Evolutionary conservation across 306 rosid species (phyloP).

Genomic region (Canavalia ensiformis): DNA sequence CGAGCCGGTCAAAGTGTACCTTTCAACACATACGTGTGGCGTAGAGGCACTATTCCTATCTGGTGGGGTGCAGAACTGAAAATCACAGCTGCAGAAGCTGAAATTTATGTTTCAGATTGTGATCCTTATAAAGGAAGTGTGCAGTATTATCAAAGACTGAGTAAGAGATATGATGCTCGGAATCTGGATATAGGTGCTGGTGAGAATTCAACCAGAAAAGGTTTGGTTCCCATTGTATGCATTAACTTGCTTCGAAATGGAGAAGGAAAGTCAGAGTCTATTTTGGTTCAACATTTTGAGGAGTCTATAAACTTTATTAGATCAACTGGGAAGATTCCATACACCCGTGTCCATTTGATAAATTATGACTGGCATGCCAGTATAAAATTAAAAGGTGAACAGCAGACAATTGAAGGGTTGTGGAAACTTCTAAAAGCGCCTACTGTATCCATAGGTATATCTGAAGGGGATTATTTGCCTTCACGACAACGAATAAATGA

Average conservation of each 20-base stretch:
- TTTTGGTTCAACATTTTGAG: conserved; percentile 94
- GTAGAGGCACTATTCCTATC: conserved; percentile 98
- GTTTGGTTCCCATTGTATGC: conserved; percentile 88
- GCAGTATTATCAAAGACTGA: conserved; percentile 86
- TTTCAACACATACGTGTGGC: conserved; percentile 87
- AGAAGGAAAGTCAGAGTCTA: conserved; percentile 94
- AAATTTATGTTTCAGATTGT: conserved; percentile 86
- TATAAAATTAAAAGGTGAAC: conserved; percentile 87
- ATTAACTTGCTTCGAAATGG: conserved; percentile 91
- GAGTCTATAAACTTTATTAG: conserved; percentile 80
- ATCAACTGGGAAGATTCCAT: conserved; percentile 80
- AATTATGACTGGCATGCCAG: conserved; percentile 98
- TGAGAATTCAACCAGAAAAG: conserved; percentile 67
- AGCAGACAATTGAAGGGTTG: conserved; percentile 89
- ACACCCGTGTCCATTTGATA: conserved; percentile 76
- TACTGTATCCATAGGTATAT: conserved; percentile 77
- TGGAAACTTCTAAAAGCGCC: conserved; percentile 92
- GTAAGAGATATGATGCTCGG: conserved; percentile 87
- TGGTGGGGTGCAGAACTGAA: conserved; percentile 99
- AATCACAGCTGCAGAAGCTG: conserved; percentile 98
- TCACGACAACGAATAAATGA: conserved; percentile 79
- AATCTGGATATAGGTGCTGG: conserved; percentile 60
- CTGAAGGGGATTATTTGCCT: conserved; percentile 98
- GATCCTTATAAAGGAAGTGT: conserved; percentile 92
- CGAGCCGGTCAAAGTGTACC: conserved; percentile 89